Percentiles rank a stretch among this genome's conserved stretches.
phyloP scores from a whole-genome alignment of 2,329 filamentous ascomycete species.

The Xylaria sp. region DNA sequence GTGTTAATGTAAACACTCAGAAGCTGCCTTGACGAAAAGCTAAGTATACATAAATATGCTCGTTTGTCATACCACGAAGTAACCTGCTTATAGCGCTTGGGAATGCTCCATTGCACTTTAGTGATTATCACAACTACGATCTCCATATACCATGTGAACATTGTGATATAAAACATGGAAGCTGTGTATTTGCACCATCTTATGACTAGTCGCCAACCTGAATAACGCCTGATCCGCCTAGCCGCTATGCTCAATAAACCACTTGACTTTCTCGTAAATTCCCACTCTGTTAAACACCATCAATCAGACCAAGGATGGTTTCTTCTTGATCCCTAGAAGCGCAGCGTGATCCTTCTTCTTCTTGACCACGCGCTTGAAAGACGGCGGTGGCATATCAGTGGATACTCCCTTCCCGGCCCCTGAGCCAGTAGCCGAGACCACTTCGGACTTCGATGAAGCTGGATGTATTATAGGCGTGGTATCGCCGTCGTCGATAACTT shows the following conservation, averaged over 20 bases:
- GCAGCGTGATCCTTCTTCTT: constrained; percentile 86
- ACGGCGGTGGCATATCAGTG: constrained; percentile 64
- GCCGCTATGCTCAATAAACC: constrained; percentile 28
- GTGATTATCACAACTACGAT: too few relatives aligned
- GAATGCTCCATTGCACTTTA: too few relatives aligned
- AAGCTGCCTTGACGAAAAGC: background rate
- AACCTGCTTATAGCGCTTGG: background rate
- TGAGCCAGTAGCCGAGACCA: constrained; percentile 44
- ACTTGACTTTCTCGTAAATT: background rate
- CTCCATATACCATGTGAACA: background rate
- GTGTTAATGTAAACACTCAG: too few relatives aligned
- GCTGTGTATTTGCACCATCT: background rate
- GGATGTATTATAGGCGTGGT: constrained; percentile 11
- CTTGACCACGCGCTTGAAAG: constrained; percentile 81
- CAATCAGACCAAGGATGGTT: constrained; percentile 65
- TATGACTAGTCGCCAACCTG: background rate
- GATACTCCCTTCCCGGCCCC: constrained; percentile 22
- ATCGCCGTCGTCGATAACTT: constrained; percentile 49
- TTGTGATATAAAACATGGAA: background rate
- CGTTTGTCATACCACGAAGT: too few relatives aligned
- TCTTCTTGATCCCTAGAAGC: constrained; percentile 88
- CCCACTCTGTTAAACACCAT: background rate
- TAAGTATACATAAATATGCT: too few relatives aligned
- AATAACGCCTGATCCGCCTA: constrained; percentile 17
- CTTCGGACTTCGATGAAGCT: constrained; percentile 2